Conservation (phyloP, 106 monocot species). For the Agapanthus africanus region DNA sequence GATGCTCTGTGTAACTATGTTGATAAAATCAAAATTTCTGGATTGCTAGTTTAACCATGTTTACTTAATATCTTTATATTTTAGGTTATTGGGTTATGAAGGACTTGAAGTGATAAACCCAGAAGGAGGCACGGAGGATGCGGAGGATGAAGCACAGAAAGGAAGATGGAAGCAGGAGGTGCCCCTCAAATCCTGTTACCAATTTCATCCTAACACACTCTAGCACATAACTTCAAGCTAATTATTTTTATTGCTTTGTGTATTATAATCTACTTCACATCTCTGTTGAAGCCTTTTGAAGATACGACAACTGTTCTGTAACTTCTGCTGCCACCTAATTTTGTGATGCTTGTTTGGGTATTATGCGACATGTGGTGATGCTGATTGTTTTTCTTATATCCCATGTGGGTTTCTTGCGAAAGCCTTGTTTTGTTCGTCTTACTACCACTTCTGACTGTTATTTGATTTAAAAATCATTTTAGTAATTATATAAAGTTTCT, state of each 20-base stretch:
- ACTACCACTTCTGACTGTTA: not conserved
- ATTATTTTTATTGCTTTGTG: not conserved
- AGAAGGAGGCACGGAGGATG: constrained; percentile 91
- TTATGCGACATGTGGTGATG: not conserved
- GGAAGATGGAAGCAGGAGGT: constrained; percentile 96
- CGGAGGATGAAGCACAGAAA: constrained; percentile 70
- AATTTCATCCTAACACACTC: not conserved
- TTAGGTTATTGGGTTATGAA: constrained; percentile 88
- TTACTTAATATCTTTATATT: no score
- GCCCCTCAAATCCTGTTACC: not conserved
- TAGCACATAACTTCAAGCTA: not conserved
- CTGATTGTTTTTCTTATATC: not conserved
- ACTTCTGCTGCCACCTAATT: not conserved
- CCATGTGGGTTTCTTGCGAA: not conserved
- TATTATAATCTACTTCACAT: not conserved
- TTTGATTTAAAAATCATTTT: not conserved
- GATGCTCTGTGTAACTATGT: not conserved
- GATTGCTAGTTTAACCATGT: not conserved
- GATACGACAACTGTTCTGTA: not conserved
- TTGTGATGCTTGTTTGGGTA: not conserved
- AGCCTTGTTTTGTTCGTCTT: not conserved
- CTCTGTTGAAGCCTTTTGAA: not conserved
- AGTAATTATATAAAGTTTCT: no score
- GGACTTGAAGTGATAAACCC: constrained; percentile 89
- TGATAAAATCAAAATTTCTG: not conserved